Evolutionary conservation across 306 rosid genomes (phyloP).

Genomic region (Citrullus amarus): DNA sequence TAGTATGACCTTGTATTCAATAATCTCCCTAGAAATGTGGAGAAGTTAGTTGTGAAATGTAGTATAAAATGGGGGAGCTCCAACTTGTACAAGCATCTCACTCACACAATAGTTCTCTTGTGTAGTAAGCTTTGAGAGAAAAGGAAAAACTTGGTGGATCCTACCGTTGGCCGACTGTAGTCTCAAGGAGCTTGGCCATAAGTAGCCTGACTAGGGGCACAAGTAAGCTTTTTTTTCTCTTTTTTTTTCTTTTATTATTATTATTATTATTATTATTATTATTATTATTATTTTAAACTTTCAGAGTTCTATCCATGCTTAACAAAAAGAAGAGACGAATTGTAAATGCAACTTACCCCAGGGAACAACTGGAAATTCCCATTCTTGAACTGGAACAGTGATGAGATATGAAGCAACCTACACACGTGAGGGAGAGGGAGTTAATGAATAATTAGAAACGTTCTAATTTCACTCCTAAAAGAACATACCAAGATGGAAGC

Average conservation of each 20-base stretch:
- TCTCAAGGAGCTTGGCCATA: no score
- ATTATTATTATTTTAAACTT: background rate
- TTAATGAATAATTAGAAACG: background rate
- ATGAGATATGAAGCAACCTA: conserved; percentile 69
- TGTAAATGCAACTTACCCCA: conserved; percentile 54
- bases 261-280: no score
- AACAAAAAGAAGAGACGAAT: background rate
- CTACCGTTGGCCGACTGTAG: background rate
- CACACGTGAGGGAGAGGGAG: background rate
- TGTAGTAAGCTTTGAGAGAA: background rate
- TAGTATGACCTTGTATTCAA: no score
- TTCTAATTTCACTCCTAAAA: background rate
- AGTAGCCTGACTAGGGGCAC: no score
- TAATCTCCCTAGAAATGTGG: no score
- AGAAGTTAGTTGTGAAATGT: no score
- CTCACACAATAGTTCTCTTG: background rate
- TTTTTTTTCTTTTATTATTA: no score
- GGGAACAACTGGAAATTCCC: conserved; percentile 74
- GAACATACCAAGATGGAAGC: conserved; percentile 62
- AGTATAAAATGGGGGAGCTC: no score
- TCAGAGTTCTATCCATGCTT: background rate
- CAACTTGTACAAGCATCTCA: background rate
- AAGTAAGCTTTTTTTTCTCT: no score
- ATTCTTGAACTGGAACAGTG: conserved; percentile 60
- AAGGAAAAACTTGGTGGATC: background rate